Base-by-base conservation (phyloP, 1,139 yeast genomes). In the Sugiyamaella neomexicana region DNA sequence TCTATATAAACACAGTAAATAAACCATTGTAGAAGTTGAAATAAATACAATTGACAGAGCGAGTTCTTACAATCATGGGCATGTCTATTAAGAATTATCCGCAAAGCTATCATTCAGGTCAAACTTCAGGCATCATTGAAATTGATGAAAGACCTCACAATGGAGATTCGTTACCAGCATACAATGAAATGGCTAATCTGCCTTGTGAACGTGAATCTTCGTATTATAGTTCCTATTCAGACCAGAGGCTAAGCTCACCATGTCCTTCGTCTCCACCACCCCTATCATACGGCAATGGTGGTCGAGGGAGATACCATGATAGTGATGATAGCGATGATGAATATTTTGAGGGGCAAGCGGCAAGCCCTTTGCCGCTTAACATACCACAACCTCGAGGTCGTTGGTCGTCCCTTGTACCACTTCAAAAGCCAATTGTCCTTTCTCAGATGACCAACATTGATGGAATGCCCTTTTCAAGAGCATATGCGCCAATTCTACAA, bases 391-490 rank as follows among this genome's bases (percentile, higher is more conserved):
- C 41, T 5, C 25, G 5, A 20, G 25, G 23, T 25, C 23, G 7
- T 10, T 3, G 17, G 17, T 38, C 41, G n/a, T 13, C 16, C 45
- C n/a, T n/a, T 42, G n/a, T 13, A 15, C 20, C n/a, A 7, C 37
- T 46, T n/a, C 16, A 39, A 12, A 39, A 29, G 32, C 51, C 51
- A 27, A 31, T 47, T 13, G 51, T 41, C 10, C 25, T 47, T 40
- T 43, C 51, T 12, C 51, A 47, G 23, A 40, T 47, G 39, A 38
- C 38, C 23, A 29, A 13, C 2, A 34, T 12, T 16, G n/a, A 5
- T 7, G 46, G 44, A n/a, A 12, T 31, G 45, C 38, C 51, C 2
- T 47, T 47, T 20, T 39, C 31, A 9, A 47, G 51, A 31, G 51
- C 51, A 16, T 47, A 47, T 40, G 29, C 51, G 1, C 45, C 51